These are phyloP conservation scores for Blumeria graminis DNA, from an alignment of 2,329 filamentous ascomycete species.

Conservation along the genomic window DNA sequence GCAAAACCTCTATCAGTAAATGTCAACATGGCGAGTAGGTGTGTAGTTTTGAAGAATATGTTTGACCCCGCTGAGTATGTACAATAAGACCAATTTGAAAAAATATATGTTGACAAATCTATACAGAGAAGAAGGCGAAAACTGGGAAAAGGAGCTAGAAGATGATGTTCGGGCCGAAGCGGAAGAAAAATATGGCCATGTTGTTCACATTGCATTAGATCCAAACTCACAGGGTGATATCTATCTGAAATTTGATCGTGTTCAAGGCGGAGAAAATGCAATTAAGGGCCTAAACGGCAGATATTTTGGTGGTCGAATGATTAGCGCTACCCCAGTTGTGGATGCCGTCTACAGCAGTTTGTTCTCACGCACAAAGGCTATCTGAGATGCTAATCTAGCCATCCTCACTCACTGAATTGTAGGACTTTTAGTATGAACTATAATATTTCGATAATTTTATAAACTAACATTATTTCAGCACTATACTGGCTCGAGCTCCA, in stretches of 20 bases:
- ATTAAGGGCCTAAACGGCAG: slow-evolving; percentile 94
- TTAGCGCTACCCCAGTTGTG: slow-evolving; percentile 86
- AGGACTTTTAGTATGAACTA: slow-evolving; percentile 6
- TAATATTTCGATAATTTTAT: no score
- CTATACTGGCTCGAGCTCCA: no score
- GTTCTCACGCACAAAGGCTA: slow-evolving; percentile 67
- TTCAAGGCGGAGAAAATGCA: slow-evolving; percentile 86
- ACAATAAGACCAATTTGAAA: neutral
- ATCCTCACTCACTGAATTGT: slow-evolving; percentile 6
- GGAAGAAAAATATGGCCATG: slow-evolving; percentile 84
- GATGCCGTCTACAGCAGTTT: slow-evolving; percentile 97
- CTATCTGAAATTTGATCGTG: slow-evolving; percentile 93
- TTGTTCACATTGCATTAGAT: slow-evolving; percentile 91
- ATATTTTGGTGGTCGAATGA: slow-evolving; percentile 80
- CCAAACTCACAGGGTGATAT: slow-evolving; percentile 87
- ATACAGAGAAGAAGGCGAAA: slow-evolving; percentile 56
- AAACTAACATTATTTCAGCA: no score
- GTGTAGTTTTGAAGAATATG: slow-evolving; percentile 85
- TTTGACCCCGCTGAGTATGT: slow-evolving; percentile 81
- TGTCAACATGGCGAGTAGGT: slow-evolving; percentile 79
- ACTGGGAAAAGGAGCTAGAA: slow-evolving; percentile 83
- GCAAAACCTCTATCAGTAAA: slow-evolving; percentile 57
- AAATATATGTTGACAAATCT: slow-evolving; percentile 14
- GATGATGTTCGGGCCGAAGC: slow-evolving; percentile 84
- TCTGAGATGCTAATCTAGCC: slow-evolving; percentile 26